These are phyloP conservation scores for Cadophora sp. DNA, from an alignment of 2,329 filamentous ascomycete genomes.

Conservation along the genomic window DNA sequence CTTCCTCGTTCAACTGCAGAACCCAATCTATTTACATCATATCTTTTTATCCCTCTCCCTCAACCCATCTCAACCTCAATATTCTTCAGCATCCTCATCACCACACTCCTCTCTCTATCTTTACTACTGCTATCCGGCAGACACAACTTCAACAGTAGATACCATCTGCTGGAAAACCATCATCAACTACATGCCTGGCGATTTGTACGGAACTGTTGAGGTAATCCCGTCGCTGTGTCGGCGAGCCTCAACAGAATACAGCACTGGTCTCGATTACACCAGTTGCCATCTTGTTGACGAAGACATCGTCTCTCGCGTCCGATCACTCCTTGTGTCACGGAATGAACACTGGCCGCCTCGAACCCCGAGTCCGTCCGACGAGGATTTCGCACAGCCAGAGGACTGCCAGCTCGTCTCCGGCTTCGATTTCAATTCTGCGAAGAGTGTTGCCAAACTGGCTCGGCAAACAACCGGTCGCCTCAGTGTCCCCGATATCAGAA, in stretches of 20 bases:
- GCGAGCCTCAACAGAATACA: conserved; percentile 32
- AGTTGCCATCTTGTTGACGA: conserved; percentile 37
- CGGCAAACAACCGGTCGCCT: conserved; percentile 20
- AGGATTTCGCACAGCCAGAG: conserved; percentile 25
- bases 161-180: conserved; percentile 8
- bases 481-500: conserved; percentile 17
- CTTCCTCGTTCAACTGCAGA: too few species aligned
- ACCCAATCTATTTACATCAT: background rate
- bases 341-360: conserved; percentile 36
- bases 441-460: conserved; percentile 32
- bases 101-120: conserved; percentile 14
- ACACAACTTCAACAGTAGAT: conserved; percentile 14
- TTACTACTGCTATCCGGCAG: conserved; percentile 14
- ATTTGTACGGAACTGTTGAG: conserved; percentile 27
- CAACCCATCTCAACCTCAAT: conserved; percentile 13
- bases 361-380: conserved; percentile 39
- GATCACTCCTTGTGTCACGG: conserved; percentile 40
- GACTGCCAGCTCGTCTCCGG: conserved; percentile 12
- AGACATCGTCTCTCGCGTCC: conserved; percentile 41
- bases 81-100: conserved; percentile 19
- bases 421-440: conserved; percentile 37
- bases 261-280: conserved; percentile 36
- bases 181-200: conserved; percentile 32
- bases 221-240: conserved; percentile 25
- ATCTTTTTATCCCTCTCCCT: background rate